Evolutionary conservation across 306 rosid genomes (phyloP).

Genomic region (Vachellia collinsii): DNA sequence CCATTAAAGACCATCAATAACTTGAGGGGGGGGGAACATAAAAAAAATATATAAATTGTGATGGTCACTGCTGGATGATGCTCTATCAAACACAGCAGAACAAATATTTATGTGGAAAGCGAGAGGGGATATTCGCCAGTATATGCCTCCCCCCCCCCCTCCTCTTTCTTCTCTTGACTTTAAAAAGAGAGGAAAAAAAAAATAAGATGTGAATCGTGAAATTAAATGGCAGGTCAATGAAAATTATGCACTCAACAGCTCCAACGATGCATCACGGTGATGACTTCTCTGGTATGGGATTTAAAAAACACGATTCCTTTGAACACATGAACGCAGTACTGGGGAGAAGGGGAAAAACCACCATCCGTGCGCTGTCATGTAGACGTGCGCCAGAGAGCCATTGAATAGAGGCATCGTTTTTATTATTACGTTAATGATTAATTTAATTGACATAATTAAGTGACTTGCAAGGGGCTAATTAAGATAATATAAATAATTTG

Average conservation of each 20-base stretch:
- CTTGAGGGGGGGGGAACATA: not conserved
- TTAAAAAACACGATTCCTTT: no score
- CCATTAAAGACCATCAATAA: not conserved
- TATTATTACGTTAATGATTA: slow-evolving; percentile 27
- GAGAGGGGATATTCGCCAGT: slow-evolving; percentile 26
- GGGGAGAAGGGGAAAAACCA: not conserved
- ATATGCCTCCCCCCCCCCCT: slow-evolving; percentile 40
- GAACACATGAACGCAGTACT: not conserved
- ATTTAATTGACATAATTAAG: not conserved
- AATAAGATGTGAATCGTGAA: no score
- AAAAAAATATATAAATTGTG: not conserved
- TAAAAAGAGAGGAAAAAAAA: not conserved
- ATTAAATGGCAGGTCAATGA: no score
- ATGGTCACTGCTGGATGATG: not conserved
- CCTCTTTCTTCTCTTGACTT: not conserved
- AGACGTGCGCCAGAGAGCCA: not conserved
- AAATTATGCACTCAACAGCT: not conserved
- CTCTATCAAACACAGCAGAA: not conserved
- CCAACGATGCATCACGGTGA: not conserved
- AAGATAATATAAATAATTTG: not conserved
- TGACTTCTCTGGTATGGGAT: not conserved
- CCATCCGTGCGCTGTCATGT: not conserved
- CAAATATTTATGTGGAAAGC: not conserved
- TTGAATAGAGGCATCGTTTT: not conserved
- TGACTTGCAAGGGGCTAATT: not conserved